A percentile compares a stretch with the other conserved stretches of the same genome.
These are phyloP conservation scores for Nicotiana paniculata DNA, from an alignment of 257 asterid genomes.

Conservation along the genomic window DNA sequence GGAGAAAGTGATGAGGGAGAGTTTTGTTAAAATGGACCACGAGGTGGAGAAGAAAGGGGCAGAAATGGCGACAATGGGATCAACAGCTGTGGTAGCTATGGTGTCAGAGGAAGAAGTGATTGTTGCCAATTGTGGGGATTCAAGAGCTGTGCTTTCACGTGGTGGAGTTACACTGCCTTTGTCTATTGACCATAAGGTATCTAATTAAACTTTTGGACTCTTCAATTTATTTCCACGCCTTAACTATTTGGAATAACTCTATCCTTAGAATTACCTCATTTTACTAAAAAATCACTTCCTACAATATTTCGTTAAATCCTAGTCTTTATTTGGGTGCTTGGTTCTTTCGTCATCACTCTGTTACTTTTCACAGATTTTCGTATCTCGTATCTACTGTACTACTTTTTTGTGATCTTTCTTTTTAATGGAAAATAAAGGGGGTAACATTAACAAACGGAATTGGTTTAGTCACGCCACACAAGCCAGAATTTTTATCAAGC, in stretches of 20 bases:
- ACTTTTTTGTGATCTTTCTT: not conserved
- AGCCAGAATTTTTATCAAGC: no score
- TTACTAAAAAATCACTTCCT: no score
- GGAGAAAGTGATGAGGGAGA: conserved; percentile 45
- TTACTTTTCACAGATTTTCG: not conserved
- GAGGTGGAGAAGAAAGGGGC: conserved; percentile 41
- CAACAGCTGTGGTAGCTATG: conserved; percentile 76
- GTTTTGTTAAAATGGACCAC: conserved; percentile 56
- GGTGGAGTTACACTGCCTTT: conserved; percentile 49
- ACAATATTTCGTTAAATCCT: no score
- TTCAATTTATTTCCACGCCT: no score
- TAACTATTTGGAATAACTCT: no score
- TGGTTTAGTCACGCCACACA: not conserved
- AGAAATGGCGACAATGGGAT: conserved; percentile 47
- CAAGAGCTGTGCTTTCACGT: conserved; percentile 67
- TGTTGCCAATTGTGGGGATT: conserved; percentile 78
- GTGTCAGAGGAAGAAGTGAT: conserved; percentile 58
- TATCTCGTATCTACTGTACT: not conserved
- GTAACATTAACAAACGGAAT: not conserved
- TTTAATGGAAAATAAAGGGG: not conserved
- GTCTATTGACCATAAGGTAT: conserved; percentile 70
- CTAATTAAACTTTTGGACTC: not conserved
- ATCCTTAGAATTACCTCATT: no score
- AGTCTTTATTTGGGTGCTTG: not conserved
- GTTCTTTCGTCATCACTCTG: not conserved